These are phyloP conservation scores for Botryosphaeria agaves DNA, from an alignment of 2,329 filamentous ascomycete species.

Conservation along the genomic window DNA sequence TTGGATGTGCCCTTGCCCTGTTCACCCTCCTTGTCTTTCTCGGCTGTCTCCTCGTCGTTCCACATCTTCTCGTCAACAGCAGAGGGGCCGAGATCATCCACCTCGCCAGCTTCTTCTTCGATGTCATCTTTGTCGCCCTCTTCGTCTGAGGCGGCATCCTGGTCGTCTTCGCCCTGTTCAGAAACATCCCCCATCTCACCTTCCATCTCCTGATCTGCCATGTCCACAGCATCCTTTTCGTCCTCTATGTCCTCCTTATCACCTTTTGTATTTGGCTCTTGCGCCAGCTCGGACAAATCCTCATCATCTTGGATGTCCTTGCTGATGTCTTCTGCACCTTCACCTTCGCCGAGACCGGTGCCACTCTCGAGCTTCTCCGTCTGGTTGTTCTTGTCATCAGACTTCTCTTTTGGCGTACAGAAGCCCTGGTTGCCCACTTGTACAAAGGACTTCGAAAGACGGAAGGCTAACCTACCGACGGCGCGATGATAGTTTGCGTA, in stretches of 20 bases:
- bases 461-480: slow-evolving; percentile 56
- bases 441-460: slow-evolving; percentile 59
- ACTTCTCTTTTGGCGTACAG: slow-evolving; percentile 74
- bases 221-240: slow-evolving; percentile 74
- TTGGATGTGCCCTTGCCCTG: slow-evolving; percentile 31
- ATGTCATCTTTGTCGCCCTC: slow-evolving; percentile 53
- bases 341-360: slow-evolving; percentile 85
- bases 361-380: slow-evolving; percentile 74
- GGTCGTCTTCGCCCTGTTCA: slow-evolving; percentile 22
- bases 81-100: slow-evolving; percentile 76
- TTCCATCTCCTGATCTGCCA: slow-evolving; percentile 83
- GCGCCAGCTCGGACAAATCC: slow-evolving; percentile 77
- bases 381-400: slow-evolving; percentile 49
- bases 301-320: slow-evolving; percentile 93
- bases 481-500: slow-evolving; percentile 50
- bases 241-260: slow-evolving; percentile 51
- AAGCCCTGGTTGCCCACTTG: slow-evolving; percentile 75
- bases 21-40: slow-evolving; percentile 66
- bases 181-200: slow-evolving; percentile 54
- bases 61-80: slow-evolving; percentile 98
- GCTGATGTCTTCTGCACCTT: slow-evolving; percentile 93
- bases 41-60: slow-evolving; percentile 72
- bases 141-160: slow-evolving; percentile 40
- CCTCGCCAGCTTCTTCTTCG: slow-evolving; percentile 79
- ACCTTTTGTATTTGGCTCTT: slow-evolving; percentile 52